phyloP scores from a whole-genome alignment of 345 rosid species.

The Salix purpurea region DNA sequence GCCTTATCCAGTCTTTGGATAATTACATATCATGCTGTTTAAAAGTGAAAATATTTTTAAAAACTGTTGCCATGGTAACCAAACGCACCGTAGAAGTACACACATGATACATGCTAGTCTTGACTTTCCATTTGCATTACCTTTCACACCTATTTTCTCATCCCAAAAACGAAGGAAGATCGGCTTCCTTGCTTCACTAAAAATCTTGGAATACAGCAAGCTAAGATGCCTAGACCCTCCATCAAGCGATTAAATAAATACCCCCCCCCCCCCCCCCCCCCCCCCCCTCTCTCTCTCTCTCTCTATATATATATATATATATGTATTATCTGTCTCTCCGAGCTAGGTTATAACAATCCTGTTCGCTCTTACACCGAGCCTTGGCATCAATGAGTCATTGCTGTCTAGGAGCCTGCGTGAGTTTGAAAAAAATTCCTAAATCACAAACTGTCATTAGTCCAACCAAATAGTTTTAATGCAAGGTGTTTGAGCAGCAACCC shows the following conservation, averaged over 20 bases:
- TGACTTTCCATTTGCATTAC: background rate
- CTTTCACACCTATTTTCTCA: background rate
- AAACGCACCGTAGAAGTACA: no score
- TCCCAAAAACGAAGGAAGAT: background rate
- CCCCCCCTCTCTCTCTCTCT: background rate
- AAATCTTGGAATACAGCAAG: background rate
- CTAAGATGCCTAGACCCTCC: background rate
- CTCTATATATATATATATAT: background rate
- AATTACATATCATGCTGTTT: no score
- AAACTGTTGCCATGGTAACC: no score
- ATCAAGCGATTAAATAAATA: background rate
- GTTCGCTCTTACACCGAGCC: background rate
- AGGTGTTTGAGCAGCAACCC: background rate
- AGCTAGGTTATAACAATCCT: background rate
- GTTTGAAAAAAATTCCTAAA: background rate
- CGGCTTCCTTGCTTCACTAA: background rate
- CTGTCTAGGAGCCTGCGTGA: background rate
- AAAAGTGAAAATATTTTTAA: no score
- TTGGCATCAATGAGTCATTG: background rate
- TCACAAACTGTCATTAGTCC: background rate
- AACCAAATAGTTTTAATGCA: background rate
- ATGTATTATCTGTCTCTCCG: background rate
- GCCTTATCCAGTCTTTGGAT: no score
- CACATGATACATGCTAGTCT: background rate
- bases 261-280: background rate